Conservation (phyloP, 164 flowering plant genomes). For the Sedum album region DNA sequence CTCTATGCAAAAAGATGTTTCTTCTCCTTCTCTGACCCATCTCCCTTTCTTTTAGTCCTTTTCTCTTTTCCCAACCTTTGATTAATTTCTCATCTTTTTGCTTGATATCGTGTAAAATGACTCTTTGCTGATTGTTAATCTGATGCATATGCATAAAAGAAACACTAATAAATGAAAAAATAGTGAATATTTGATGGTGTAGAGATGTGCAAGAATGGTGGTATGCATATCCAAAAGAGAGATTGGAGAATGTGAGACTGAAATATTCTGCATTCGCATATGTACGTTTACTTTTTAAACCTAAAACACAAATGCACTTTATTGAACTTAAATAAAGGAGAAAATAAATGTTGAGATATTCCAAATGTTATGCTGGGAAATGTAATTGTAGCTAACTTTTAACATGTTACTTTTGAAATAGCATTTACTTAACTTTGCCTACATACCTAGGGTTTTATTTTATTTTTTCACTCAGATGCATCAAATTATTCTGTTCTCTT, state of each 20-base stretch:
- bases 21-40: constrained; percentile 33
- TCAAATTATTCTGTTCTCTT: no score
- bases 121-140: neutral
- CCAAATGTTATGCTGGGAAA: neutral
- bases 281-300: neutral
- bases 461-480: neutral
- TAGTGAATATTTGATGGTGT: neutral
- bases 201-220: neutral
- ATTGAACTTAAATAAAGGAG: constrained; percentile 4
- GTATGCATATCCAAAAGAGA: neutral
- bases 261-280: neutral
- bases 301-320: constrained; percentile 3
- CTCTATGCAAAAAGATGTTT: constrained; percentile 34
- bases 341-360: neutral
- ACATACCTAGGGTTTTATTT: no score
- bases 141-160: neutral
- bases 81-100: neutral
- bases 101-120: no score
- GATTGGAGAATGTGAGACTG: neutral
- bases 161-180: neutral
- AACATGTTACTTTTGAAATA: constrained; percentile 3
- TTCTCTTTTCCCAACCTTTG: constrained; percentile 8
- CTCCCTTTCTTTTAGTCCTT: constrained; percentile 12
- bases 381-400: neutral
- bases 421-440: neutral